Evolutionary conservation across 2,329 filamentous ascomycete species (phyloP), one percentile per base, ranked within the genome.

Genomic region (Diplodia seriata): DNA sequence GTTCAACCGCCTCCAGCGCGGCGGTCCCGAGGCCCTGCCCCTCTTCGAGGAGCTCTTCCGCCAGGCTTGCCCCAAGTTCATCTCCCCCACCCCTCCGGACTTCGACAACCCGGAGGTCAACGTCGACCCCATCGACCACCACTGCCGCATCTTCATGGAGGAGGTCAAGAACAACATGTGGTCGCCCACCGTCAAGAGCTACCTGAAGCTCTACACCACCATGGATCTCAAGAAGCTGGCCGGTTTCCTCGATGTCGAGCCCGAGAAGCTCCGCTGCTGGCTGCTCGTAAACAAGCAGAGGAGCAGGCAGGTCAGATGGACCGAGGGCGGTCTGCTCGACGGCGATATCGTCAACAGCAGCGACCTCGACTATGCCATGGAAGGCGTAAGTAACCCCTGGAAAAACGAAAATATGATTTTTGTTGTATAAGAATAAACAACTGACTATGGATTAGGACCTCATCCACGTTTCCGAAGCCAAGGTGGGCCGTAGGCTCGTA

Each of bases 81-180:
- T 99, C 87, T 96, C 91, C 70, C 95, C 95, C 63, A 95, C 95
- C 20, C 93, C 94, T 68, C 95, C 95, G 65, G 94, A 99, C 84
- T 99, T 99, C 81, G 95, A 98, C 79, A 94, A 96, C 87, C 93
- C 95, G 71, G 90, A 94, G 81, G 83, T 94, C 83, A 99, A 99
- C 85, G 86, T 98, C 75, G 95, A 99, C 84, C 95, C 95, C 53
- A 89, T 97, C 73, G 94, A 99, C 84, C 95, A 99, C 86, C 94
- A 99, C 83, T 89, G 97, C 72, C 86, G 91, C 76, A 91, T 99
- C 83, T 99, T 99, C 86, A 98, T 99, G 94, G 94, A 97, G 74
- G 95, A 99, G 85, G 94, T 99, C 81, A 97, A 97, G 89, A 97
- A 93, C 83, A 98, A 97, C 83, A 95, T 99, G 88, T 97, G 89